Evolutionary conservation across 805 yeast species (phyloP).

Genomic region (Cyberlindnera euphorbiae): DNA sequence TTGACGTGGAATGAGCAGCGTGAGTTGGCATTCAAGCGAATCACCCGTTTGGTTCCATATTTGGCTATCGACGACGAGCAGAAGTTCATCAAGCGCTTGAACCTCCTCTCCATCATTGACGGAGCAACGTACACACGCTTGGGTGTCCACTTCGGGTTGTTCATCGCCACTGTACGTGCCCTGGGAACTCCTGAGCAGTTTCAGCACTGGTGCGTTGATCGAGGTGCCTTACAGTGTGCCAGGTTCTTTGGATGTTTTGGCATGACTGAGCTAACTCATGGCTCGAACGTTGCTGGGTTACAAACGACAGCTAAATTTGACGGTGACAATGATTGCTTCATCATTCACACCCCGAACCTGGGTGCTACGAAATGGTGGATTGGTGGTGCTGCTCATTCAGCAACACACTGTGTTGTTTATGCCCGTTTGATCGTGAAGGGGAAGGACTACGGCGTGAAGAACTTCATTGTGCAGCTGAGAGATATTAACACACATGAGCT

Average conservation of each 20-base stretch:
- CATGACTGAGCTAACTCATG: constrained; percentile 92
- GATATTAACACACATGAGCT: constrained; percentile 64
- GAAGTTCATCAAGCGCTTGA: constrained; percentile 49
- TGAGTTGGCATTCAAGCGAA: constrained; percentile 51
- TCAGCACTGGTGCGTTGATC: constrained; percentile 70
- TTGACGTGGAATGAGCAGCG: constrained; percentile 50
- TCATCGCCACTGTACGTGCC: constrained; percentile 73
- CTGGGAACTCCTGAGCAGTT: constrained; percentile 83
- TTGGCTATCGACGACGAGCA: constrained; percentile 38
- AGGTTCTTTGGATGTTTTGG: constrained; percentile 80
- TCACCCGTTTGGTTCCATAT: constrained; percentile 41
- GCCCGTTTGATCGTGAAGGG: constrained; percentile 80
- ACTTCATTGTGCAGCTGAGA: constrained; percentile 86
- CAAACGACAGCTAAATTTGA: constrained; percentile 86
- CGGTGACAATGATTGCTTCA: constrained; percentile 56
- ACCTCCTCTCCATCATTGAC: constrained; percentile 59
- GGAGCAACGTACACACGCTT: constrained; percentile 76
- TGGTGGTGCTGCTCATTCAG: constrained; percentile 95
- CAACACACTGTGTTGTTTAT: constrained; percentile 81
- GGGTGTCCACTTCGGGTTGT: constrained; percentile 85
- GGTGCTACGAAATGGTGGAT: constrained; percentile 99
- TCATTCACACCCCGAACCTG: constrained; percentile 69
- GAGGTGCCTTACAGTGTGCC: constrained; percentile 53
- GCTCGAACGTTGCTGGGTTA: constrained; percentile 86
- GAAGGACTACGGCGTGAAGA: constrained; percentile 87